Evolutionary conservation across 169 alveolate genomes (phyloP).

Genomic region (Eimeria falciformis): DNA sequence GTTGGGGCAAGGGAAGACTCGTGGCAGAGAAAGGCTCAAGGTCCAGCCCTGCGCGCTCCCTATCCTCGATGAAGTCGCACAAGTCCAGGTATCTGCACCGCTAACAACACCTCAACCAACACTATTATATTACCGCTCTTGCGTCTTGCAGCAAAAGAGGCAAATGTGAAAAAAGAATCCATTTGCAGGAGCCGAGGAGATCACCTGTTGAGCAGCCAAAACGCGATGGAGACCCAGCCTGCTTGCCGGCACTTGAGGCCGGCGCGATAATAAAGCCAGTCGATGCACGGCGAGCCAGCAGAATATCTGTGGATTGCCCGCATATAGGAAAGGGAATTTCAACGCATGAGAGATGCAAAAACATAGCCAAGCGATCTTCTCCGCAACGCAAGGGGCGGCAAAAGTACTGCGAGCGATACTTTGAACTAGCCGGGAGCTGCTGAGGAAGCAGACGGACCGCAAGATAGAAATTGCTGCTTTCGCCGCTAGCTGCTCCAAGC

Average conservation of each 20-base stretch:
- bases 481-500: not conserved
- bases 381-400: no score
- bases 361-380: no score
- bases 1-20: not conserved
- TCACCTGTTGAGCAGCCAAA: conserved; percentile 32
- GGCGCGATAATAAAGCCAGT: conserved; percentile 44
- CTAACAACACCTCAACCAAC: not conserved
- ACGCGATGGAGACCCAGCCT: conserved; percentile 23
- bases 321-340: no score
- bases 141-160: no score
- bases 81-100: conserved; percentile 12
- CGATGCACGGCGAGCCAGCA: not conserved
- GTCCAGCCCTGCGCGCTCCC: not conserved
- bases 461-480: conserved; percentile 26
- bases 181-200: no score
- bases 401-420: no score
- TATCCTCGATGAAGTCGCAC: conserved; percentile 6
- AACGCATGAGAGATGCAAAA: no score
- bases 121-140: no score
- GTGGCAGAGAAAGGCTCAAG: not conserved
- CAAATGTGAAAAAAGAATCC: no score
- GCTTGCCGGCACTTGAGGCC: conserved; percentile 30
- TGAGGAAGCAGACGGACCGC: not conserved
- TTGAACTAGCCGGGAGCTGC: not conserved
- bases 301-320: not conserved